Evolutionary conservation across 1,284 basidiomycete species (phyloP).

Genomic region (Meripilus lineatus): DNA sequence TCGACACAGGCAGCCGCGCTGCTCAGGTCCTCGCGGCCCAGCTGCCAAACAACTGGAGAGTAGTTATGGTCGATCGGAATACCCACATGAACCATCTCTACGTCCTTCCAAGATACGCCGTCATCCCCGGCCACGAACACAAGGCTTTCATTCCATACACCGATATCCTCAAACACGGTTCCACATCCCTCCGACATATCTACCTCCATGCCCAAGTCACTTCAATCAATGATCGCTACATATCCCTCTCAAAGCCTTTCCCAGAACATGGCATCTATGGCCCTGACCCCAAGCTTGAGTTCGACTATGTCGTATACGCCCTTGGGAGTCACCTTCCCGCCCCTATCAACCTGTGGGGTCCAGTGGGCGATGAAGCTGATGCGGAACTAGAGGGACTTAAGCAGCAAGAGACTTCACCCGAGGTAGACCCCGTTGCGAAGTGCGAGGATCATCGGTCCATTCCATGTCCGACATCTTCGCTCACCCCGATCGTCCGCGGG

Average conservation of each 20-base stretch:
- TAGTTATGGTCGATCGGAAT: constrained; percentile 72
- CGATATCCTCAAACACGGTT: constrained; percentile 12
- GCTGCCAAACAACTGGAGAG: constrained; percentile 56
- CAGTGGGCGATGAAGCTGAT: constrained; percentile 12
- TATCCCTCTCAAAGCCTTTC: constrained; percentile 44
- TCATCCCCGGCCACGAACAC: constrained; percentile 65
- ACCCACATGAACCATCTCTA: constrained; percentile 43
- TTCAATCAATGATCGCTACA: constrained; percentile 35
- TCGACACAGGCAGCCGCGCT: constrained; percentile 40
- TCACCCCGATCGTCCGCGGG: constrained; percentile 22
- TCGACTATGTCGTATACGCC: constrained; percentile 56
- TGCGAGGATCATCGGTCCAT: too few relatives aligned
- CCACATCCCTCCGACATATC: constrained; percentile 20
- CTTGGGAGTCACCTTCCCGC: constrained; percentile 52
- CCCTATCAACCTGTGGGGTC: constrained; percentile 53
- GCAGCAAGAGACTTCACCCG: neutral
- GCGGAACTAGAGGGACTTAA: constrained; percentile 3
- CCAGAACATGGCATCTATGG: constrained; percentile 38
- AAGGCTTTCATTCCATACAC: constrained; percentile 70
- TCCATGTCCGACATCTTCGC: constrained; percentile 9
- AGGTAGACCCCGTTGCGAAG: constrained; percentile 1
- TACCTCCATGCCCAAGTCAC: constrained; percentile 46
- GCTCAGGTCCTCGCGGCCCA: constrained; percentile 51
- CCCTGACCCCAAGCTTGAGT: constrained; percentile 26
- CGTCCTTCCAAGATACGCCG: constrained; percentile 58